Evolutionary conservation across 495 filamentous ascomycete genomes (phyloP), one percentile per base, ranked within the genome.

Genomic region (Lasiosphaeria hispida): DNA sequence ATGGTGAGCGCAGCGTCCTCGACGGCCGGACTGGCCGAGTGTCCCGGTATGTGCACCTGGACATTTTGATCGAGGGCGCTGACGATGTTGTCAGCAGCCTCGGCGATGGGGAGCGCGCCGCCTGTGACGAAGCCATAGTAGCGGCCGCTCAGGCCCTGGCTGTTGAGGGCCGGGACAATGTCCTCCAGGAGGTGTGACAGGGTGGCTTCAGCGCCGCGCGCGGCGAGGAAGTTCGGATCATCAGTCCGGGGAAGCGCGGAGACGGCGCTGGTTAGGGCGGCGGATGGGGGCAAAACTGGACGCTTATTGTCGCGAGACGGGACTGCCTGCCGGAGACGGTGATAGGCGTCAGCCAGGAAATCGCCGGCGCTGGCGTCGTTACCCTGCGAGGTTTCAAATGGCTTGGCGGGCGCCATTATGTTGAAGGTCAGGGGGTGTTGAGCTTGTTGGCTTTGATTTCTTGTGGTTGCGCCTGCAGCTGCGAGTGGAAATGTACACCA

Each of bases 81-180:
- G 48, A 92, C 91, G 10, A 96, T 72, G 64, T 87, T 85, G 68
- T 97, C 92, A 0, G 89, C 93, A n/a, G 90, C 80, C 36, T 86
- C 76, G 34, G 91, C 91, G n/a, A 90, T 84, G 0, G 91, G 90
- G 2, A 90, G 90, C 34, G 77, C 73, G 13, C 90, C 89, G 15
- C 93, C 93, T 0, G 87, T 95, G 7, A 97, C 85, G 65, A 96
- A 96, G 19, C 91, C 92, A 71, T 88, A 94, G 76, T 96, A 97
- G 58, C 70, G 71, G 1, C 80, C 78, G 68, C 62, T 83, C 80
- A 63, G 85, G 73, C 69, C 80, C 82, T 72, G 81, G 14, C 70
- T 75, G 60, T 87, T 87, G 54, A 93, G 80, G 4, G 78, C 85
- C 0, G 89, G 87, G 15, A 85, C 79, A 54, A 92, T 78, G 59